These are phyloP conservation scores for Barnettozyma botsteinii DNA, from an alignment of 805 yeast species.

Conservation along the genomic window DNA sequence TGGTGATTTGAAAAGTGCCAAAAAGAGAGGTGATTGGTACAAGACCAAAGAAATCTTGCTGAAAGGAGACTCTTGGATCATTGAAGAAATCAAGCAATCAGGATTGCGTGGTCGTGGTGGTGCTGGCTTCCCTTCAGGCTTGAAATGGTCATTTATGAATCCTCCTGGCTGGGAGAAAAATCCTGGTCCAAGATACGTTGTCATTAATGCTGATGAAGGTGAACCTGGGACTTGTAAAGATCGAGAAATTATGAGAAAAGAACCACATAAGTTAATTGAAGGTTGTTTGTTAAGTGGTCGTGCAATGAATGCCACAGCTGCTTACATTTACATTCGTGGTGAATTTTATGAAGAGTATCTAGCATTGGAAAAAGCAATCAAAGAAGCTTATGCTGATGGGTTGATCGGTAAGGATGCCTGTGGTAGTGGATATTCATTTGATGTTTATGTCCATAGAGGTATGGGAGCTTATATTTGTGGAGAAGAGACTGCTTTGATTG, in stretches of 20 bases:
- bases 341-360: conserved; percentile 83
- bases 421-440: conserved; percentile 81
- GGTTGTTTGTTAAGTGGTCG: conserved; percentile 89
- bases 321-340: conserved; percentile 86
- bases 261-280: conserved; percentile 86
- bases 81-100: conserved; percentile 77
- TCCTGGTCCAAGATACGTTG: conserved; percentile 81
- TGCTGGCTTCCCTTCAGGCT: conserved; percentile 89
- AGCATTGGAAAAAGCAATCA: conserved; percentile 70
- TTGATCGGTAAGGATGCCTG: conserved; percentile 80
- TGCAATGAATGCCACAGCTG: conserved; percentile 91
- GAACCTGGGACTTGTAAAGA: conserved; percentile 95
- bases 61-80: conserved; percentile 87
- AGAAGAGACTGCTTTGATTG: conserved; percentile 87
- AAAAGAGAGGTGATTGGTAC: conserved; percentile 86
- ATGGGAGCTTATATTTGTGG: conserved; percentile 94
- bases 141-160: conserved; percentile 91
- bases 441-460: conserved; percentile 81
- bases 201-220: conserved; percentile 91
- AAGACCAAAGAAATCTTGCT: conserved; percentile 80
- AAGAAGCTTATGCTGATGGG: conserved; percentile 81
- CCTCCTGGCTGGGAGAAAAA: conserved; percentile 95
- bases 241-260: conserved; percentile 85
- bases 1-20: conserved; percentile 64
- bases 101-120: conserved; percentile 92